phyloP scores from a whole-genome alignment of 2,329 filamentous ascomycete species.

The Fusarium subtropicale region DNA sequence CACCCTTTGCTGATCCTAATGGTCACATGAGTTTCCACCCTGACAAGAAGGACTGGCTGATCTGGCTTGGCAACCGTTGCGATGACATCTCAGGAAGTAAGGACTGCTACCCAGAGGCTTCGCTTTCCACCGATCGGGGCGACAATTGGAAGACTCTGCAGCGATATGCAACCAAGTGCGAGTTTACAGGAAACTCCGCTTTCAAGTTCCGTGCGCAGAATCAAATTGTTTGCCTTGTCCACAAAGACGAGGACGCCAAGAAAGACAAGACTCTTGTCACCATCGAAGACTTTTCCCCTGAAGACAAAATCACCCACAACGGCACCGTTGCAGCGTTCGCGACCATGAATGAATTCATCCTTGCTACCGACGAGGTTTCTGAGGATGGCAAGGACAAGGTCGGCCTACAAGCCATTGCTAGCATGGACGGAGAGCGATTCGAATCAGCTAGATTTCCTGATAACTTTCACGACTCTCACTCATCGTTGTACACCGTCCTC shows the following conservation, averaged over 20 bases:
- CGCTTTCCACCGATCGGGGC: conserved; percentile 82
- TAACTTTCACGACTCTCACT: conserved; percentile 82
- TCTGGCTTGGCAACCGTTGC: conserved; percentile 87
- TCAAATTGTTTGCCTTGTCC: conserved; percentile 69
- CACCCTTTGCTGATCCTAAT: conserved; percentile 63
- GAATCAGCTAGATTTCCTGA: conserved; percentile 86
- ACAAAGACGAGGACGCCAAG: conserved; percentile 67
- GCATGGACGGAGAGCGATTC: conserved; percentile 85
- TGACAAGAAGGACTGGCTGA: conserved; percentile 86
- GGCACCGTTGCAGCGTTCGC: conserved; percentile 80
- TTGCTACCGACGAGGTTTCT: conserved; percentile 75
- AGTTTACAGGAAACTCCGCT: conserved; percentile 79
- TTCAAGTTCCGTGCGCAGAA: conserved; percentile 64
- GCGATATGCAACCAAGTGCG: conserved; percentile 81
- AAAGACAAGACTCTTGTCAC: conserved; percentile 77
- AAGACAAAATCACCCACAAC: conserved; percentile 67
- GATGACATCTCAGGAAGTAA: conserved; percentile 60
- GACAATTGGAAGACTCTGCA: conserved; percentile 81
- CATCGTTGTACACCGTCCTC: conserved; percentile 89
- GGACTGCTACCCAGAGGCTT: conserved; percentile 79
- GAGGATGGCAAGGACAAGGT: conserved; percentile 67
- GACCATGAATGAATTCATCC: conserved; percentile 96
- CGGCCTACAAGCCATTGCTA: conserved; percentile 81
- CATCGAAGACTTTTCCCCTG: conserved; percentile 81
- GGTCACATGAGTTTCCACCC: conserved; percentile 82